Evolutionary conservation across 1,284 basidiomycete species (phyloP).

Genomic region (Ustilago xerochloae): DNA sequence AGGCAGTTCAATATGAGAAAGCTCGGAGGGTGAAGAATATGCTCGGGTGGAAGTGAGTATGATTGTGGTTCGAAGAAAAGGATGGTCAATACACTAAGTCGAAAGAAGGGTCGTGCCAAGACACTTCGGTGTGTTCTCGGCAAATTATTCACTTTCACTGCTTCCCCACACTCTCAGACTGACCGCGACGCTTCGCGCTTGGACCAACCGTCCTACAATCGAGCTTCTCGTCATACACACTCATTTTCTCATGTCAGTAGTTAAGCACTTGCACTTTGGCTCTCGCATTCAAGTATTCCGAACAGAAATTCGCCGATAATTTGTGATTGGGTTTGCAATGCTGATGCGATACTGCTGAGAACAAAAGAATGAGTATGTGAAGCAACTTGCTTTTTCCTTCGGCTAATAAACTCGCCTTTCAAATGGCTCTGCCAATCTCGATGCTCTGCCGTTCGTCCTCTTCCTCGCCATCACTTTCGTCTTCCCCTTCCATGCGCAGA

Average conservation of each 20-base stretch:
- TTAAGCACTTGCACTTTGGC: too few species aligned
- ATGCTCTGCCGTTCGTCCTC: neutral
- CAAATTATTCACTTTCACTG: neutral
- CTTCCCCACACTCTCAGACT: neutral
- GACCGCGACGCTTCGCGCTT: neutral
- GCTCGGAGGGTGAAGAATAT: neutral
- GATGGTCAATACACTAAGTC: neutral
- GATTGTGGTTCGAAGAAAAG: neutral
- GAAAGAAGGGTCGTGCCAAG: neutral
- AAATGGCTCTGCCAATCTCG: conserved; percentile 24
- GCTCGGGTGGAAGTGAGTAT: neutral
- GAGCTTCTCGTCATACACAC: neutral
- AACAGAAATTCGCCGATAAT: too few species aligned
- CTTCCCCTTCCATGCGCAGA: neutral
- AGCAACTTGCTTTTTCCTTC: neutral
- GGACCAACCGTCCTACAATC: neutral
- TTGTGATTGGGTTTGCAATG: conserved; percentile 1
- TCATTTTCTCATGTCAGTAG: neutral
- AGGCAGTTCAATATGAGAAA: too few species aligned
- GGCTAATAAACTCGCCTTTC: too few species aligned
- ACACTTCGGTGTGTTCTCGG: too few species aligned
- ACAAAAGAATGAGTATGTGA: neutral
- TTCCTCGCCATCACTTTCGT: conserved; percentile 5
- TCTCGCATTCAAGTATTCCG: too few species aligned
- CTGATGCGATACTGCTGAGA: neutral